Evolutionary conservation across 257 asterid species (phyloP), one percentile per base, ranked within the genome.

Genomic region (Nicotiana noctiflora): DNA sequence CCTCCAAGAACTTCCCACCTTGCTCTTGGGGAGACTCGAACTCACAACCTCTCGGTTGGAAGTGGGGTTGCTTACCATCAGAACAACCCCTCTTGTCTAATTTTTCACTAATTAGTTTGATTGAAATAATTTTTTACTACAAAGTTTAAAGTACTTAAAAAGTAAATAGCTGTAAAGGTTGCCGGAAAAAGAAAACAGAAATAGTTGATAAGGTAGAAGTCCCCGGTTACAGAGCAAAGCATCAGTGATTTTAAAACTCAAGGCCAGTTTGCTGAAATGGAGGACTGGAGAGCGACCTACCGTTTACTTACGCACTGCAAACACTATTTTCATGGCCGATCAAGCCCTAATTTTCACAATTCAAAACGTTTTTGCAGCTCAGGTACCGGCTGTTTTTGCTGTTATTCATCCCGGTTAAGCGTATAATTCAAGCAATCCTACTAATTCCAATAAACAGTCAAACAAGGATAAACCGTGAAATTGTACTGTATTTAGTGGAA

Each of bases 241-340:
- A 60, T 60, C 66, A 60, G 32, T 8, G 7, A 4, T n/a, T 23
- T 60, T 34, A 21, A 23, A 4, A 60, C 8, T 23, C 15, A 23
- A 19, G 61, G 9, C 44, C 46, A 40, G 12, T 32, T 40, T 44
- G 6, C 55, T 70, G 52, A 31, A 46, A 92, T 94, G 98, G 90
- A 66, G 86, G 87, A 87, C 23, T 86, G 87, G 89, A 84, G 86
- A 85, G 81, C 89, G 51, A 70, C 86, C 12, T 52, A 32, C 44
- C 91, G 90, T 81, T 84, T 90, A 8, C 88, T 94, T 86, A 86
- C 77, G 51, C 83, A 40, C 56, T 89, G 83, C 52, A 84, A 82
- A 23, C 80, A 66, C 76, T 40, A 82, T 21, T 55, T 76, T 74
- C 85, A 83, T 88, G 84, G 85, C 70, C 88, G 81, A 78, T 49